A percentile compares a stretch with the other conserved stretches of the same genome.
Evolutionary conservation across 148 eudicot species (phyloP).

Genomic region (Rhododendron kiyosumense): DNA sequence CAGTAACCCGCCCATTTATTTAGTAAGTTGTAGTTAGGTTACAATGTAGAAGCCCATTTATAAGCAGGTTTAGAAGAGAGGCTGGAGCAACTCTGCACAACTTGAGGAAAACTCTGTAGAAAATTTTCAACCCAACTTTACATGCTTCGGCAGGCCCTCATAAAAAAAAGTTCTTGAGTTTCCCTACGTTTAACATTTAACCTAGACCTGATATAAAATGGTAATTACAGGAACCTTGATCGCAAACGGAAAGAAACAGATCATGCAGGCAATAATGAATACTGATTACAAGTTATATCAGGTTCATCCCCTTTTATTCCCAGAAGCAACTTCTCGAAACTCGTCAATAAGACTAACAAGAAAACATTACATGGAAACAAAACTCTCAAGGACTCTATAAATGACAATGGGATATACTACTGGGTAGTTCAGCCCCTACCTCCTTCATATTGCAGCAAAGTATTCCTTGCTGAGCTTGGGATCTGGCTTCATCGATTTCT

Average conservation of each 20-base stretch:
- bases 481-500: slow-evolving; percentile 93
- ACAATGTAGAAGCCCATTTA: no score
- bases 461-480: slow-evolving; percentile 95
- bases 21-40: no score
- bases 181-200: not conserved
- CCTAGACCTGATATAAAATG: not conserved
- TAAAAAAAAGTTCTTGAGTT: not conserved
- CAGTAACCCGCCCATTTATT: no score
- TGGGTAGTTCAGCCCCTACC: not conserved
- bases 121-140: no score
- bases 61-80: no score
- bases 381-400: slow-evolving; percentile 16
- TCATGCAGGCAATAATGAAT: not conserved
- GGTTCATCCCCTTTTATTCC: not conserved
- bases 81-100: no score
- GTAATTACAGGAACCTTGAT: not conserved
- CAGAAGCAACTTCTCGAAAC: not conserved
- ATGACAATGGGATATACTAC: not conserved
- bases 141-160: no score
- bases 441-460: slow-evolving; percentile 63
- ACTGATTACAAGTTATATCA: not conserved
- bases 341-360: not conserved
- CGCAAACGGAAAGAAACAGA: not conserved
- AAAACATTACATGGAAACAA: slow-evolving; percentile 14
- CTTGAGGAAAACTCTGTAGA: no score